Evolutionary conservation across 116 monocot genomes (phyloP).

Genomic region (Iris pallida): DNA sequence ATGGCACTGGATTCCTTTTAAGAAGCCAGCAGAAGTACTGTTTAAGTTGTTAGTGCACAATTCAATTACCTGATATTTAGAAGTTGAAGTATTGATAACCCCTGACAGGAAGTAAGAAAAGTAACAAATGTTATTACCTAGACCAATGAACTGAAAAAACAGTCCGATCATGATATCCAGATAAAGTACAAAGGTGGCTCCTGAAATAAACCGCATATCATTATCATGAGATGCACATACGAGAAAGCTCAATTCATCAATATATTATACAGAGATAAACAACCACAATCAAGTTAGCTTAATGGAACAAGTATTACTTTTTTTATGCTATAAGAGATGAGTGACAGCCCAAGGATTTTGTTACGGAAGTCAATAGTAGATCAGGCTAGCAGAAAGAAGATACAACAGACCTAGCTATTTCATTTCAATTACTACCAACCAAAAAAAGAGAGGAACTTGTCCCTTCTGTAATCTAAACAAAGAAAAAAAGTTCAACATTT

Average conservation of each 20-base stretch:
- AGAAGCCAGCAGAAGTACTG: too few species aligned
- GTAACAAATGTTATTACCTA: constrained; percentile 44
- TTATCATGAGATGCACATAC: neutral
- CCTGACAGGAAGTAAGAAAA: too few species aligned
- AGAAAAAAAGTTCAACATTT: neutral
- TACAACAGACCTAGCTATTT: neutral
- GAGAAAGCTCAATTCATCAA: too few species aligned
- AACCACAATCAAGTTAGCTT: too few species aligned
- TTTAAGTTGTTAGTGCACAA: too few species aligned
- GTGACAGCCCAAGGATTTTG: too few species aligned
- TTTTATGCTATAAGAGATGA: too few species aligned
- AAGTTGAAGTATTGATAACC: too few species aligned
- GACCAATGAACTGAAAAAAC: constrained; percentile 97
- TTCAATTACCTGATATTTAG: too few species aligned
- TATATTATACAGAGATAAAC: too few species aligned
- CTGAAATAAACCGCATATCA: constrained; percentile 38
- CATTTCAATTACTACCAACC: neutral
- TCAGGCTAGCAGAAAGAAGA: neutral
- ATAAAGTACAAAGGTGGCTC: constrained; percentile 74
- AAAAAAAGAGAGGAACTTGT: neutral
- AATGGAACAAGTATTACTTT: too few species aligned
- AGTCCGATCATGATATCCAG: constrained; percentile 91
- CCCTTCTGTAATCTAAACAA: neutral
- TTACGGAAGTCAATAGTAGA: neutral
- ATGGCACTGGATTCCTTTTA: too few species aligned